These are phyloP conservation scores for Pachysandra terminalis DNA, from an alignment of 164 flowering plant species.

Conservation along the genomic window DNA sequence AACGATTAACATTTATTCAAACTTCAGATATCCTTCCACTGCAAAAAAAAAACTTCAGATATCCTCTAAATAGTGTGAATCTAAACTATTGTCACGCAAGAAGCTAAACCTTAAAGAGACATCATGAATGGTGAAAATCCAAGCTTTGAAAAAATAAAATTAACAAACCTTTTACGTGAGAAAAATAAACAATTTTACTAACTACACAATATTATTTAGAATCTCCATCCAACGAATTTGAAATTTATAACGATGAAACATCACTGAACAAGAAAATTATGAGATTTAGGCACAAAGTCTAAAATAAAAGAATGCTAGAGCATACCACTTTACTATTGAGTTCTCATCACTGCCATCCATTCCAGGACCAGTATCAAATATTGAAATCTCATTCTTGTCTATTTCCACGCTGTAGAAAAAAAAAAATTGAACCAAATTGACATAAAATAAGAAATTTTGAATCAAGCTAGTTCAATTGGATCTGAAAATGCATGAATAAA, in stretches of 20 bases:
- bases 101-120: neutral
- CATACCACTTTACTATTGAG: conserved; percentile 71
- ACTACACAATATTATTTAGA: neutral
- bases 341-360: conserved; percentile 74
- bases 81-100: neutral
- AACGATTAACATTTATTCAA: no score
- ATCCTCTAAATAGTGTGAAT: neutral
- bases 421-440: neutral
- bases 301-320: neutral
- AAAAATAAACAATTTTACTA: neutral
- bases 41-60: neutral
- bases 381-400: conserved; percentile 28
- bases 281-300: neutral
- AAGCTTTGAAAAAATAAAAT: neutral
- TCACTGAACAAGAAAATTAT: neutral
- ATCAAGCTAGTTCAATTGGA: neutral
- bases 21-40: neutral
- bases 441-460: neutral
- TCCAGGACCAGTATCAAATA: conserved; percentile 80
- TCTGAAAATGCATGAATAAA: no score
- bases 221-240: neutral
- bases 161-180: neutral
- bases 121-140: neutral
- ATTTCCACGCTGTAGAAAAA: conserved; percentile 52
- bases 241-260: neutral